Base-by-base conservation (phyloP, 441 rosid genomes). In the Gossypium laxum region DNA sequence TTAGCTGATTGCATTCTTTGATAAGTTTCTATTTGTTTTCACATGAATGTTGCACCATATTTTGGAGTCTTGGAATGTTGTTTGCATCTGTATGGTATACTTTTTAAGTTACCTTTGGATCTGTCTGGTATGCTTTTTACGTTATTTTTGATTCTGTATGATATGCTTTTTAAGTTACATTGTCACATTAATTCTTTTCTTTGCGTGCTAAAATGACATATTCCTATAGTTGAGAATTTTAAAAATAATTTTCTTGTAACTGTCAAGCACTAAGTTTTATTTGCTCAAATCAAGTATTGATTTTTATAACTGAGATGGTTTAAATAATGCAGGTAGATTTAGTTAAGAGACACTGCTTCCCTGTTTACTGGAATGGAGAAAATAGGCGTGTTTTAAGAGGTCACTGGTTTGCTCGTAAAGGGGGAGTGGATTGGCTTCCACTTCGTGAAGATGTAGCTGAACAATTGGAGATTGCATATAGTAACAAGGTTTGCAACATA, bases 351-450 rank as follows among this genome's bases (percentile, higher is more conserved):
- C 96, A 89, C 78, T 88, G 90, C 75, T 94, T 92, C 76, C 98
- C 98, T 11, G 95, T 94, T 65, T 92, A 94, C 74, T 94, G 99
- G 98, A 83, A 86, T 83, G 99, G 98, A 75, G 98, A 95, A 78
- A 95, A 91, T 60, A 84, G 98, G 41, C 98, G 99, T 72, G 98
- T 92, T 65, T 78, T 95, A 72, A 89, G 99, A 78, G 99, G 99
- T 45, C 99, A 92, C 73, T 95, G 99, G 98, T 95, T 94, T 77
- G 98, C 96, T 73, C 82, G 90, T 67, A 92, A 91, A 81, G 96
- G 96, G 67, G 94, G 98, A 54, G 80, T 90, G 62, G 96, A 91
- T 82, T 92, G 99, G 99, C 85, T 91, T 76, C 99, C 99, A 22
- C 83, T 94, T 69, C 97, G 92, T 58, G 99, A 95, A 81, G 92